Evolutionary conservation across 768 basidiomycete genomes (phyloP).

Genomic region (Trametes meyenii): DNA sequence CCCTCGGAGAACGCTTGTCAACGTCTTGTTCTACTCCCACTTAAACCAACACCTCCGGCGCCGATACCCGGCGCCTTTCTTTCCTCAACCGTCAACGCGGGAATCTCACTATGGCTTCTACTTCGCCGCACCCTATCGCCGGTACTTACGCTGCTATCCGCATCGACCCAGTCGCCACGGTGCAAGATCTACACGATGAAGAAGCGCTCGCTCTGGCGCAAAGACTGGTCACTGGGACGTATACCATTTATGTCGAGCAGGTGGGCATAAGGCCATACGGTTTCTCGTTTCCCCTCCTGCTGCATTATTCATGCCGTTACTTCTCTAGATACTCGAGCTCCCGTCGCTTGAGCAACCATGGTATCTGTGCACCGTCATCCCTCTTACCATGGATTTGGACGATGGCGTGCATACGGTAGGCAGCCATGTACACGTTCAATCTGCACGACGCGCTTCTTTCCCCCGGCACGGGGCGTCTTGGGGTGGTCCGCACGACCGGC

Average conservation of each 20-base stretch:
- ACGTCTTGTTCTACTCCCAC: too few species aligned
- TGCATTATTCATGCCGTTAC: not conserved
- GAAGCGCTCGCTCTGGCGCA: not conserved
- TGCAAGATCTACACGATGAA: not conserved
- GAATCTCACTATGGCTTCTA: too few species aligned
- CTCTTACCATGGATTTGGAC: not conserved
- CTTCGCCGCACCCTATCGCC: not conserved
- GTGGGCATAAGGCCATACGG: not conserved
- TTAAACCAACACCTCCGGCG: too few species aligned
- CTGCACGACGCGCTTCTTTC: too few species aligned
- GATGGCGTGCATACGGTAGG: too few species aligned
- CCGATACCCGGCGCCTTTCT: too few species aligned
- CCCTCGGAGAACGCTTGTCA: too few species aligned
- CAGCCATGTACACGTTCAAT: too few species aligned
- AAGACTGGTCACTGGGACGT: not conserved
- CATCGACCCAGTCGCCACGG: slow-evolving; percentile 1
- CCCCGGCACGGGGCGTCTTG: too few species aligned
- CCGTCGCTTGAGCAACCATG: not conserved
- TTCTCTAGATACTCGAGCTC: not conserved
- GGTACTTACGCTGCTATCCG: not conserved
- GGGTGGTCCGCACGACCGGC: too few species aligned
- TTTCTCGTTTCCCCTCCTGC: not conserved
- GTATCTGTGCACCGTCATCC: not conserved
- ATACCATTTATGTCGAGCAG: not conserved
- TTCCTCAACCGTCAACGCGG: too few species aligned